Percentiles rank a stretch among this genome's conserved stretches.
Evolutionary conservation across 75 land plant species (phyloP).

Genomic region (Isoetes taiwanensis): DNA sequence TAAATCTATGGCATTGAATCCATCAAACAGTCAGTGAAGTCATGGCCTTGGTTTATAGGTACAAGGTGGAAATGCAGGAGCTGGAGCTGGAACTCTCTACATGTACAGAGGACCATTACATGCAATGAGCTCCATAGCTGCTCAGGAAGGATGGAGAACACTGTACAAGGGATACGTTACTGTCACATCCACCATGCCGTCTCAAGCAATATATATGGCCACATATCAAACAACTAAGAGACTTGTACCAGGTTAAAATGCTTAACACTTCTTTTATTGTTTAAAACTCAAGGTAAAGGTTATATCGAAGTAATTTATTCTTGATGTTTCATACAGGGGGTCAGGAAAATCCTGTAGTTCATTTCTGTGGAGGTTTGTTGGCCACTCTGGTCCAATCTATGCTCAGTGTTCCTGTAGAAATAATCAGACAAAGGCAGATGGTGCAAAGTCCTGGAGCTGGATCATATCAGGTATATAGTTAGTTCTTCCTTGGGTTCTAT

Average conservation of each 20-base stretch:
- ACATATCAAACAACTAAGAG: slow-evolving; percentile 26
- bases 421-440: slow-evolving; percentile 28
- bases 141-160: slow-evolving; percentile 28
- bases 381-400: slow-evolving; percentile 29
- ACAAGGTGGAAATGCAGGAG: slow-evolving; percentile 3
- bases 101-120: slow-evolving; percentile 24
- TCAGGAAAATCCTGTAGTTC: slow-evolving; percentile 20
- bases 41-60: not conserved
- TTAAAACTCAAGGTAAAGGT: too few relatives aligned
- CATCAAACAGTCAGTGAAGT: not conserved
- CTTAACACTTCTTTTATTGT: too few relatives aligned
- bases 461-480: slow-evolving; percentile 13
- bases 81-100: slow-evolving; percentile 20
- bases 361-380: slow-evolving; percentile 26
- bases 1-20: not conserved
- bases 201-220: slow-evolving; percentile 31
- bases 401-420: slow-evolving; percentile 25
- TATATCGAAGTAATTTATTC: not conserved
- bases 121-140: slow-evolving; percentile 18
- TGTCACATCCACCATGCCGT: slow-evolving; percentile 17
- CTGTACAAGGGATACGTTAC: slow-evolving; percentile 28
- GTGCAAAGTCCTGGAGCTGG: slow-evolving; percentile 22
- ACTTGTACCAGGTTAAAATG: slow-evolving; percentile 19
- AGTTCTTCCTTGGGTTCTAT: too few relatives aligned
- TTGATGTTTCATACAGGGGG: slow-evolving; percentile 15